A percentile compares a stretch with the other conserved stretches of the same genome.
These are phyloP conservation scores for Ambrosia trifida DNA, from an alignment of 129 eudicot genomes.

Conservation along the genomic window DNA sequence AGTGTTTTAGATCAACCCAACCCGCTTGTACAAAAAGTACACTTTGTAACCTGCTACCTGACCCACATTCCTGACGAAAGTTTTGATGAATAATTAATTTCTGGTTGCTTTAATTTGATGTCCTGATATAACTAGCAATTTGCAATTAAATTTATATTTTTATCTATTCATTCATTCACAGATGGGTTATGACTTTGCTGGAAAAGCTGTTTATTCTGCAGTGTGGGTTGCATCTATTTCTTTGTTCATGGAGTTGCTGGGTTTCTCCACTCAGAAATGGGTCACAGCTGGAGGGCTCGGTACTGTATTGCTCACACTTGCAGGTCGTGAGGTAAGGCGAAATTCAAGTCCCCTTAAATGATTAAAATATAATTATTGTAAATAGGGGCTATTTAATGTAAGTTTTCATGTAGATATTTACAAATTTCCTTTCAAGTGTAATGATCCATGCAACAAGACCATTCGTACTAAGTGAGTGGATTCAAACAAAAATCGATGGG, in stretches of 20 bases:
- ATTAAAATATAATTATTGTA: background rate
- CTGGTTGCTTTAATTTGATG: background rate
- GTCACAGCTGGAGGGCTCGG: slow-evolving; percentile 93
- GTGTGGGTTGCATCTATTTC: slow-evolving; percentile 81
- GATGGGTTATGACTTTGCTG: slow-evolving; percentile 87
- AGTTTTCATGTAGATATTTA: slow-evolving; percentile 56
- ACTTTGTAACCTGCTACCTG: background rate
- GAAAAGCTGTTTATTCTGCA: slow-evolving; percentile 79
- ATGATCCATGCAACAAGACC: slow-evolving; percentile 84
- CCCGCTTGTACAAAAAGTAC: background rate
- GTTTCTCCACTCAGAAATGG: slow-evolving; percentile 91
- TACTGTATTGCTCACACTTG: slow-evolving; percentile 83
- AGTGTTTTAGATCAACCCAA: slow-evolving; percentile 1
- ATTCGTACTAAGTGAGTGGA: slow-evolving; percentile 76
- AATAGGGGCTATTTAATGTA: slow-evolving; percentile 18
- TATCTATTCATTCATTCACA: slow-evolving; percentile 24
- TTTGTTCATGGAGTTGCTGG: slow-evolving; percentile 86
- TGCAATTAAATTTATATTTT: background rate
- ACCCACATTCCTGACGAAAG: background rate
- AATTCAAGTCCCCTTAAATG: background rate
- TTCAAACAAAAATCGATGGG: slow-evolving; percentile 77
- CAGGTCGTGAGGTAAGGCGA: slow-evolving; percentile 75
- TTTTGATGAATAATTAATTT: background rate
- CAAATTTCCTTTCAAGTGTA: slow-evolving; percentile 83
- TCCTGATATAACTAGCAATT: slow-evolving; percentile 1